Evolutionary conservation across 495 filamentous ascomycete species (phyloP).

Genomic region (Podospora pseudocomata): DNA sequence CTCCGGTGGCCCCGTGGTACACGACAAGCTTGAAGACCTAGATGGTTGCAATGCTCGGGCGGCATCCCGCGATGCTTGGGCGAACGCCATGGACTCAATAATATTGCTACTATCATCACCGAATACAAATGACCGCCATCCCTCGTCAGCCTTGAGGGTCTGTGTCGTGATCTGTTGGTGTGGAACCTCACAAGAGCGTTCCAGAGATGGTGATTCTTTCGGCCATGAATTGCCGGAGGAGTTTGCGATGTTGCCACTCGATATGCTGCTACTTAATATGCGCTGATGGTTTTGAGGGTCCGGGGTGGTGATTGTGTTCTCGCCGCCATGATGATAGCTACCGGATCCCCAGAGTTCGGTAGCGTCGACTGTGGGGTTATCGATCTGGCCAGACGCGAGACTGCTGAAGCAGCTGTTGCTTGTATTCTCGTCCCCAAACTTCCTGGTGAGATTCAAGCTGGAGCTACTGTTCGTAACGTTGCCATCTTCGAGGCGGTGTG

Average conservation of each 20-base stretch:
- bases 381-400: background rate
- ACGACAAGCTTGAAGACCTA: conserved; percentile 9
- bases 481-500: background rate
- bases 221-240: background rate
- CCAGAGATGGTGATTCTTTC: background rate
- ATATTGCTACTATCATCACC: conserved; percentile 35
- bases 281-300: background rate
- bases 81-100: conserved; percentile 30
- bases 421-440: background rate
- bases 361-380: background rate
- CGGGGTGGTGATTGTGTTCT: background rate
- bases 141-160: conserved; percentile 24
- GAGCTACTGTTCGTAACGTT: background rate
- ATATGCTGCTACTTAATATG: background rate
- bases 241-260: background rate
- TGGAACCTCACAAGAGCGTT: background rate
- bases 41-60: conserved; percentile 29
- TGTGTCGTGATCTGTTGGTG: background rate
- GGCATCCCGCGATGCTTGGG: conserved; percentile 37
- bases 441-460: background rate
- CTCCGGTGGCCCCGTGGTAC: background rate
- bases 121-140: conserved; percentile 42
- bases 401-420: background rate
- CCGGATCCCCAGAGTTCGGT: background rate
- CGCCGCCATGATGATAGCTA: background rate